Evolutionary conservation across 225 moss, liverwort and hornwort genomes (phyloP), one percentile per base, ranked within the genome.

Genomic region (Polytrichum commune): DNA sequence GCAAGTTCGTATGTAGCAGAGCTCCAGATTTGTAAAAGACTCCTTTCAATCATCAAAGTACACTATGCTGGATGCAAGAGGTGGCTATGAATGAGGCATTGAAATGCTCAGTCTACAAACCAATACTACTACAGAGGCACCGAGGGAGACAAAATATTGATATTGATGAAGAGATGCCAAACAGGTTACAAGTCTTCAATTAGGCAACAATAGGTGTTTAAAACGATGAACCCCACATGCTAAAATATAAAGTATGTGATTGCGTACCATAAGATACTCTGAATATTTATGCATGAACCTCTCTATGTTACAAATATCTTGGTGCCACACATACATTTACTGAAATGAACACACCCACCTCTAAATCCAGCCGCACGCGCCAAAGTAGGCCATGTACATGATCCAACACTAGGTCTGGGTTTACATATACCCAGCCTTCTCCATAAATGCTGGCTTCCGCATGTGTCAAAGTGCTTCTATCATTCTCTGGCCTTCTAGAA

Each of bases 351-450:
- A 54, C 38, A 72, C 69, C 73, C 66, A 96, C 96, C 96, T 96
- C 96, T 72, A 96, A 80, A 65, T 96, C 96, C 66, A 96, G 83
- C 73, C 89, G 86, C 56, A 96, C 79, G 78, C 86, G 93, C 96
- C 96, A 96, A 64, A 93, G 83, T 57, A 89, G 83, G 24, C 93
- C 96, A 77, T 89, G 93, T 71, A 82, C 77, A 62, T 86, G 87
- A 73, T 96, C 96, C 77, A 96, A 77, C 29, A 96, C 90, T 75
- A 93, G 80, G 87, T 96, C 92, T 72, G 93, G 93, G 77, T 92
- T 96, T 32, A 88, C 92, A 55, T 91, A 96, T 30, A 89, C 89
- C 96, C 93, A 93, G 33, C 93, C 93, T 30, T 78, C 84, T 67
- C 90, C 92, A 78, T 93, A 93, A 33, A 92, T 79, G 24, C 73